These are phyloP conservation scores for Plasmodium billcollinsi DNA, from an alignment of 169 alveolate genomes.

Conservation along the genomic window DNA sequence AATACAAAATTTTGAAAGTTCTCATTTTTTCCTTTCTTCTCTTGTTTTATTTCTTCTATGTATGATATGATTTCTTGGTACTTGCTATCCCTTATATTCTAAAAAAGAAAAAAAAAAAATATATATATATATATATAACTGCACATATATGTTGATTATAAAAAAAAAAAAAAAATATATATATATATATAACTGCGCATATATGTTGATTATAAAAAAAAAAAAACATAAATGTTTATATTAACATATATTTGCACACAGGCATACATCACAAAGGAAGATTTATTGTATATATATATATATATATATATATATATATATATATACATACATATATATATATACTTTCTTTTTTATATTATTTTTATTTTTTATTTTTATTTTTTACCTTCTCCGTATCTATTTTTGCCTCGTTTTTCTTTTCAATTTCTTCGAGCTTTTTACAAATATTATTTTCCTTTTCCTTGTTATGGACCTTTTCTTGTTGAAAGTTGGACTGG, in stretches of 20 bases:
- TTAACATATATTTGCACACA: not conserved
- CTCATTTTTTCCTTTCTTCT: constrained; percentile 72
- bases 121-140: not conserved
- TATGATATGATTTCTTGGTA: constrained; percentile 69
- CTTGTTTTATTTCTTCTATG: constrained; percentile 52
- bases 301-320: not conserved
- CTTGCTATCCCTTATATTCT: constrained; percentile 62
- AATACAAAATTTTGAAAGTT: constrained; percentile 84
- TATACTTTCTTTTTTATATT: not conserved
- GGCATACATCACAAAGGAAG: not conserved
- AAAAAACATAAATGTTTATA: not conserved
- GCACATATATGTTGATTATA: too few relatives aligned
- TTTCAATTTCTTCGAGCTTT: constrained; percentile 59
- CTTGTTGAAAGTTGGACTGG: constrained; percentile 52
- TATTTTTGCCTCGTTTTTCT: constrained; percentile 25
- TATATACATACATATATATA: not conserved
- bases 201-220: not conserved
- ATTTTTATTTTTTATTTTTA: not conserved
- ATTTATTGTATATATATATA: not conserved
- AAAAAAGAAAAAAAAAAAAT: not conserved
- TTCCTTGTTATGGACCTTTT: constrained; percentile 50
- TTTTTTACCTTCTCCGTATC: constrained; percentile 41
- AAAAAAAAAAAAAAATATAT: not conserved
- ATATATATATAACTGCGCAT: not conserved
- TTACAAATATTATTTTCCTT: constrained; percentile 58